Conservation (phyloP, 306 rosid genomes). For the Rosa rugosa region DNA sequence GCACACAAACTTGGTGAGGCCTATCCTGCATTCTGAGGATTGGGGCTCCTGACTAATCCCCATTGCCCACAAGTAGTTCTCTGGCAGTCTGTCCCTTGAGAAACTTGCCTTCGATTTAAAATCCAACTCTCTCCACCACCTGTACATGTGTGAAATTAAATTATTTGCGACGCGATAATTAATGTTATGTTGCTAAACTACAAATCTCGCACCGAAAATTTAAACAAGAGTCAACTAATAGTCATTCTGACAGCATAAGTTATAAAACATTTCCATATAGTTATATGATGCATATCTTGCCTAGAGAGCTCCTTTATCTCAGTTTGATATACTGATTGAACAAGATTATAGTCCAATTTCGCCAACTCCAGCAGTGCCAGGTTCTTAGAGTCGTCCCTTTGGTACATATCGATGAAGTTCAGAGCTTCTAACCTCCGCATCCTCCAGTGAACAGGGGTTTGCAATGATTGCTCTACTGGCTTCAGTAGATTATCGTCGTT, state of each 20-base stretch:
- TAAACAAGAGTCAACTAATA: too few relatives aligned
- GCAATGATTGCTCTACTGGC: slow-evolving; percentile 14
- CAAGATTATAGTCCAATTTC: slow-evolving; percentile 34
- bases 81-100: slow-evolving; percentile 32
- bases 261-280: too few relatives aligned
- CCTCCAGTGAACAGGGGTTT: slow-evolving; percentile 23
- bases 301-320: slow-evolving; percentile 30
- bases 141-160: not conserved
- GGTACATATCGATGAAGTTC: slow-evolving; percentile 18
- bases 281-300: not conserved
- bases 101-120: slow-evolving; percentile 20
- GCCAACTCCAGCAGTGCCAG: slow-evolving; percentile 29
- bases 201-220: not conserved
- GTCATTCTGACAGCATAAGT: too few relatives aligned
- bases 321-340: slow-evolving; percentile 26
- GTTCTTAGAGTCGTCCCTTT: slow-evolving; percentile 9
- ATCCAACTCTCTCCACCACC: slow-evolving; percentile 37
- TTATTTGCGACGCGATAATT: too few relatives aligned
- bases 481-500: not conserved
- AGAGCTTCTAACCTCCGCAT: slow-evolving; percentile 33
- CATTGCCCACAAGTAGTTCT: slow-evolving; percentile 35
- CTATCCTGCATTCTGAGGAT: slow-evolving; percentile 24
- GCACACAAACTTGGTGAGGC: slow-evolving; percentile 34
- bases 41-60: slow-evolving; percentile 26
- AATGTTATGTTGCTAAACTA: not conserved